Base-by-base conservation (phyloP, 2,329 filamentous ascomycete species). In the Cladobotryum mycophilum region DNA sequence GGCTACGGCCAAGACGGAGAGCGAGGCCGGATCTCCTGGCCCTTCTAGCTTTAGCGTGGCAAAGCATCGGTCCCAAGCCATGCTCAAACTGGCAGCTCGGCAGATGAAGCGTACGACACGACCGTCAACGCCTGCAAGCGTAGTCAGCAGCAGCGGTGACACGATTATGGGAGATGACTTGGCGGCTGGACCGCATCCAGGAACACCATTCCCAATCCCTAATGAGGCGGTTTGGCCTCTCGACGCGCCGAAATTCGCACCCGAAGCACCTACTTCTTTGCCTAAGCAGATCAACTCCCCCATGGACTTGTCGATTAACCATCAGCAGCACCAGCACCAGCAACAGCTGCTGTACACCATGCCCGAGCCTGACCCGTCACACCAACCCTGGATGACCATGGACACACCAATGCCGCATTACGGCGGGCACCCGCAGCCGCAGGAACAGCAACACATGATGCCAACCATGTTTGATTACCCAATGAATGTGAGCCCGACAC, bases 201-300 rank as follows among this genome's bases (percentile, higher is more conserved):
- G 69, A 45, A 72, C 70, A 11, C 69, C 69, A 4, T 69, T 69
- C 55, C 64, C 64, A 3, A 71, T 72, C 41, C 70, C 70, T 14
- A 67, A 66, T 47, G 68, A 70, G 52, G 59, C 58, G 9, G 60
- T 63, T 20, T 69, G 69, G 65, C 64, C 68, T 3, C 58, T 65
- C n/a, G 67, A 70, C 41, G 66, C 67, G 5, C 68, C 68, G 47
- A 68, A 68, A 55, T 70, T 71, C 51, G 67, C 67, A 7, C 67
- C 68, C 8, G 68, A 71, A 35, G 53, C 53, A 25, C 55, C 59
- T 5, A 55, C 52, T 12, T 55, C 49, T 5, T 42, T 64, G 41
- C 61, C 61, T 12, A 65, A 61, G 51, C 66, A 68, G 51, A 59
- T 67, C 56, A 62, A 63, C 49, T 64, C 63, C 9, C 63, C 66